Base-by-base conservation (phyloP, 495 filamentous ascomycete species). In the Podospora fimiseda region DNA sequence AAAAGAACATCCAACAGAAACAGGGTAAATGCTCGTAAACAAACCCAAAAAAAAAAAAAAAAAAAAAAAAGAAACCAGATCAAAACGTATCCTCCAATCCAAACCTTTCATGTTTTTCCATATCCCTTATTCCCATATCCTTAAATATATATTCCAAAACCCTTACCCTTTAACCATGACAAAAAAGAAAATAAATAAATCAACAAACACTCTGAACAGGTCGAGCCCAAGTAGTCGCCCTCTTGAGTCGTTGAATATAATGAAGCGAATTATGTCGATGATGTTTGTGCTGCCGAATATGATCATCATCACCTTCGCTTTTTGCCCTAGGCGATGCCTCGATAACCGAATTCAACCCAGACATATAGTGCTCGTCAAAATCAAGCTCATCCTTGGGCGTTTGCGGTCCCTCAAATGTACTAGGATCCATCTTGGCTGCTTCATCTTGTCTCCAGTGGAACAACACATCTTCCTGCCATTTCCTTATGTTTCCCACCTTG, bases 391-490 rank as follows among this genome's bases (percentile, higher is more conserved):
- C 57, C 9, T 16, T 21, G 9, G 60, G 43, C 21, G 63, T 65
- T 37, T 41, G 18, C n/a, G 56, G 53, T 4, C 63, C 60, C 9
- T 60, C 56, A 20, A 67, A 61, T 19, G 52, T 43, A 15, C 45
- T 23, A 1, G 64, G 44, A 2, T 56, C 53, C 24, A 49, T 43
- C 33, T 59, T 63, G 15, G 63, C 60, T 20, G 67, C 60, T 9
- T 64, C 65, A 47, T 77, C 74, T 42, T 57, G 57, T 47, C 65
- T 67, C 74, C 74, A 77, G 33, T 61, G 58, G 36, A 62, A 63
- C 38, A 77, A 59, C 5, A 77, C 74, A 41, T 77, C 70, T 41
- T 69, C 61, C 53, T 77, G 72, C 74, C 74, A 77, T 16, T 65
- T 58, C 37, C 70, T 60, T 9, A 66, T 44, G 49, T 75, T 70